These are phyloP conservation scores for Dryas integrifolia DNA, from an alignment of 331 rosid genomes.

Conservation along the genomic window DNA sequence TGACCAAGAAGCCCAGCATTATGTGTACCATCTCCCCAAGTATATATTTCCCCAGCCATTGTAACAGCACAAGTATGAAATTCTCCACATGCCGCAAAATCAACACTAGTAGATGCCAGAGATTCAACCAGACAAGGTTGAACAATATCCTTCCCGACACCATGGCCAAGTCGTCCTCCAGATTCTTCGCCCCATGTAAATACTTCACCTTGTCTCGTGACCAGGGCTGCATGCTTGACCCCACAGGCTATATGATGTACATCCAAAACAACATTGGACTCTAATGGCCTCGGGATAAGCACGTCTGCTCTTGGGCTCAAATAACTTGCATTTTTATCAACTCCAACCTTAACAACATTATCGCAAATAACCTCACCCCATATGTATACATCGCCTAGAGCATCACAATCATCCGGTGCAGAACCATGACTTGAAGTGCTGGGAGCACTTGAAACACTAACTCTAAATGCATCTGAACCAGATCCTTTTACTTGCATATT, in stretches of 20 bases:
- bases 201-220: constrained; percentile 93
- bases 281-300: constrained; percentile 84
- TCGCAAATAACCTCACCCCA: constrained; percentile 95
- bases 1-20: constrained; percentile 97
- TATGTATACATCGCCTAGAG: constrained; percentile 87
- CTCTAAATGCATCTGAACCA: constrained; percentile 90
- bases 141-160: constrained; percentile 73
- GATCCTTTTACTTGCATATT: constrained; percentile 96
- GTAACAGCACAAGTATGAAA: constrained; percentile 96
- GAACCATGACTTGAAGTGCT: constrained; percentile 99
- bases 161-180: constrained; percentile 98
- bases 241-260: constrained; percentile 91
- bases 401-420: constrained; percentile 90
- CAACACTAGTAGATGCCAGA: constrained; percentile 58
- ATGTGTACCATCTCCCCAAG: constrained; percentile 99
- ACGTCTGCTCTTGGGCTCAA: constrained; percentile 71
- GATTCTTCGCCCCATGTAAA: constrained; percentile 99
- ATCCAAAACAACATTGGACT: constrained; percentile 83
- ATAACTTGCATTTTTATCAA: constrained; percentile 58
- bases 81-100: constrained; percentile 94
- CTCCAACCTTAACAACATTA: constrained; percentile 64
- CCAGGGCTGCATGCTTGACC: constrained; percentile 81
- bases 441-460: constrained; percentile 98
- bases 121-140: constrained; percentile 91
- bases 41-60: constrained; percentile 82